These are phyloP conservation scores for Ophiostoma piceae DNA, from an alignment of 2,329 filamentous ascomycete genomes.

Conservation along the genomic window DNA sequence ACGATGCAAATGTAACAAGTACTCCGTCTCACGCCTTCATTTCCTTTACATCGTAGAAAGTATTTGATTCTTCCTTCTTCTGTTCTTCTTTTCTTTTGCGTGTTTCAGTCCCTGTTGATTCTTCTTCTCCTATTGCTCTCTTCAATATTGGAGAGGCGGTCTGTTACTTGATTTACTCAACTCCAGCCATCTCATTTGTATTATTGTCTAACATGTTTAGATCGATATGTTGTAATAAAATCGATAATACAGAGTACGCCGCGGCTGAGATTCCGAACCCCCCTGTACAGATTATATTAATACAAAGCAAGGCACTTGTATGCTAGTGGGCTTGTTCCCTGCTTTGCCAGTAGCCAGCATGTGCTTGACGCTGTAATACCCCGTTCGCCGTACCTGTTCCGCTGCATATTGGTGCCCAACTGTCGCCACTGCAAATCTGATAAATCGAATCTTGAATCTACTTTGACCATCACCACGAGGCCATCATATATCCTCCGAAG, in stretches of 20 bases:
- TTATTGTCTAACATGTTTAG: too few relatives aligned
- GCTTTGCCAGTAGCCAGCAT: neutral
- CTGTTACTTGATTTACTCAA: neutral
- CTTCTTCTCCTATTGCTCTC: neutral
- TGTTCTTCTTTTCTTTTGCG: neutral
- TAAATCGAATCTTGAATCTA: constrained; percentile 9
- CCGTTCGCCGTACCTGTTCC: neutral
- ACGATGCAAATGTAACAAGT: neutral
- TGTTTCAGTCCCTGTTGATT: neutral
- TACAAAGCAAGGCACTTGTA: too few relatives aligned
- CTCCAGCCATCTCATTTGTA: neutral
- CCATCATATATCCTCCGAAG: constrained; percentile 4
- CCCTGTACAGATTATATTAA: neutral
- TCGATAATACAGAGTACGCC: neutral
- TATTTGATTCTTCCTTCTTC: neutral
- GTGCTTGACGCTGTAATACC: neutral
- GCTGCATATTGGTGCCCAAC: neutral
- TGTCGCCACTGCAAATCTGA: constrained; percentile 1
- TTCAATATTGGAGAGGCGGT: neutral
- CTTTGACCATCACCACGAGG: neutral
- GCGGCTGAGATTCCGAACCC: neutral
- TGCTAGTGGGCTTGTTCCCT: neutral
- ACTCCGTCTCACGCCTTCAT: neutral
- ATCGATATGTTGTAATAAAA: neutral
- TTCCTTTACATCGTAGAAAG: neutral